phyloP scores from a whole-genome alignment of 345 rosid genomes.

The Eucalyptus fibrosa region DNA sequence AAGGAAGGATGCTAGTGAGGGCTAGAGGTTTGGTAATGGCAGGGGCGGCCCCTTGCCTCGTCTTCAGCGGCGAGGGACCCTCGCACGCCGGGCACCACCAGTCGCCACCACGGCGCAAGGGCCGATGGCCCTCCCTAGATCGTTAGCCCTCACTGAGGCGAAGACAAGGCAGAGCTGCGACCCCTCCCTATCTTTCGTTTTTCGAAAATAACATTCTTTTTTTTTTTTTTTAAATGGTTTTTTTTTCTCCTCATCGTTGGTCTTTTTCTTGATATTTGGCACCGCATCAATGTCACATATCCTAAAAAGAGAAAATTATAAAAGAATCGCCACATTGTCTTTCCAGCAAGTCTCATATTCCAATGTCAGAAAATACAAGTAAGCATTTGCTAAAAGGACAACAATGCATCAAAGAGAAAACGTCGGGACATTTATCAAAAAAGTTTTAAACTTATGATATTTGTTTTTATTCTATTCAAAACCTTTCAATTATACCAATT shows the following conservation, averaged over 20 bases:
- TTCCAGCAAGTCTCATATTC: neutral
- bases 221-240: neutral
- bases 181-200: neutral
- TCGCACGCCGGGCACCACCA: neutral
- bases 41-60: neutral
- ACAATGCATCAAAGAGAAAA: neutral
- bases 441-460: rapidly evolving
- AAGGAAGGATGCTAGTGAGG: neutral
- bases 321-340: neutral
- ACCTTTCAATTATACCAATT: too few species aligned
- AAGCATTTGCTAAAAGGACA: neutral
- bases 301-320: neutral
- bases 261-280: neutral
- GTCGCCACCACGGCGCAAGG: neutral
- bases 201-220: neutral
- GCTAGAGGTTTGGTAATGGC: neutral
- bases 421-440: rapidly evolving
- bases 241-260: neutral
- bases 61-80: neutral
- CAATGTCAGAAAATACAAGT: neutral
- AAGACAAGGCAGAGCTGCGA: neutral
- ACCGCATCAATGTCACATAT: neutral
- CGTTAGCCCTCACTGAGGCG: neutral
- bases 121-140: neutral
- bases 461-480: neutral